Percentiles rank a stretch among this genome's conserved stretches.
phyloP scores from a whole-genome alignment of 2,329 filamentous ascomycete species.

The Eurotiales sp. region DNA sequence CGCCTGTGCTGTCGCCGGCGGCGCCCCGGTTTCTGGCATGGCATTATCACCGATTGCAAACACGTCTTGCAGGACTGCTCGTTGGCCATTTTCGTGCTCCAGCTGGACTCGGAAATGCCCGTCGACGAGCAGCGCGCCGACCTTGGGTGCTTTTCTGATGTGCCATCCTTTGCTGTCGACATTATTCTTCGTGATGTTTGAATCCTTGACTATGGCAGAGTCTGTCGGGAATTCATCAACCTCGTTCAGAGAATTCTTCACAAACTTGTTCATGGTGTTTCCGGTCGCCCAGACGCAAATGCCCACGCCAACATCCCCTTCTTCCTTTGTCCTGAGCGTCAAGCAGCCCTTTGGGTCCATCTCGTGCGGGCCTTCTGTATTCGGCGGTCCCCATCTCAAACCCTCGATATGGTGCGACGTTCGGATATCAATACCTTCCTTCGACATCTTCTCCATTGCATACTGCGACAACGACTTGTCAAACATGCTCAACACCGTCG shows the following conservation, averaged over 20 bases:
- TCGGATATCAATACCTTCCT: conserved; percentile 56
- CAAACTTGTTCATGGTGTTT: conserved; percentile 34
- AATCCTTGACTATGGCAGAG: conserved; percentile 21
- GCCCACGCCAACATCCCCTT: conserved; percentile 53
- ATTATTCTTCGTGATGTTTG: conserved; percentile 2
- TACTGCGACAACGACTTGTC: conserved; percentile 55
- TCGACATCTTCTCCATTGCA: conserved; percentile 53
- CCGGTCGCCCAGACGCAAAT: conserved; percentile 44
- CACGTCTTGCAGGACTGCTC: conserved; percentile 50
- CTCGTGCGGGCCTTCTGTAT: conserved; percentile 29
- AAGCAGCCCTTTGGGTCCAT: conserved; percentile 43
- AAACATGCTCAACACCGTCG: conserved; percentile 58
- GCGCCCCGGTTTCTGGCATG: conserved; percentile 48
- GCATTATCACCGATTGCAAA: conserved; percentile 57
- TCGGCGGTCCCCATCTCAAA: conserved; percentile 50
- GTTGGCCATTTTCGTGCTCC: conserved; percentile 31
- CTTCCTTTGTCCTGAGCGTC: conserved; percentile 52
- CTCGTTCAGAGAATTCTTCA: conserved; percentile 25
- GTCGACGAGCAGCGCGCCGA: conserved; percentile 53
- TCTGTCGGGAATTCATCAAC: conserved; percentile 33
- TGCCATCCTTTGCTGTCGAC: conserved; percentile 37
- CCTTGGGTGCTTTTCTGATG: conserved; percentile 47
- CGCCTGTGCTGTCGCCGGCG: conserved; percentile 58
- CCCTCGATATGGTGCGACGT: conserved; percentile 56
- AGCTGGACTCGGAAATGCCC: conserved; percentile 55